Evolutionary conservation across 176 grass and related monocot genomes (phyloP).

Genomic region (Bolboschoenus planiculmis): DNA sequence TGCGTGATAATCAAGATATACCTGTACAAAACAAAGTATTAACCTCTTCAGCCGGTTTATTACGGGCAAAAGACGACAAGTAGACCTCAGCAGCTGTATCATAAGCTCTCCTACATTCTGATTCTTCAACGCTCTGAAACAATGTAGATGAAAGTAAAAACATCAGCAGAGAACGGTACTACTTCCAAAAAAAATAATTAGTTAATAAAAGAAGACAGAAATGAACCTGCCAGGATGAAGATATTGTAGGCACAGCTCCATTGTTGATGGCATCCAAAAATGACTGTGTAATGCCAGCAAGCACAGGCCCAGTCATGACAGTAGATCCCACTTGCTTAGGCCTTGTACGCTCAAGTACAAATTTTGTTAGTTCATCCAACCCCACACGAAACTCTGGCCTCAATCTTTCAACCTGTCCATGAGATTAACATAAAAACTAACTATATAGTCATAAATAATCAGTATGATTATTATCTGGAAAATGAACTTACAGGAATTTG

Average conservation of each 20-base stretch:
- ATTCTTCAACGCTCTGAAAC: conserved; percentile 71
- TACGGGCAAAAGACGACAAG: conserved; percentile 44
- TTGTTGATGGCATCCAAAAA: conserved; percentile 79
- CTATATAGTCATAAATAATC: background rate
- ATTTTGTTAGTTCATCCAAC: conserved; percentile 57
- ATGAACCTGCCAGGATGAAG: conserved; percentile 76
- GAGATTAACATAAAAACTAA: background rate
- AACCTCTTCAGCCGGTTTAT: conserved; percentile 59
- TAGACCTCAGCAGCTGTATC: conserved; percentile 58
- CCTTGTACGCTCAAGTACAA: conserved; percentile 59
- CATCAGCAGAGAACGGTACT: background rate
- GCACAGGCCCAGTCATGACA: conserved; percentile 61
- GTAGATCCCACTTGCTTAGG: conserved; percentile 64
- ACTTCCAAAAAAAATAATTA: background rate
- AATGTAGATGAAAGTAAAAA: conserved; percentile 17
- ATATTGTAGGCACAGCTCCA: conserved; percentile 68
- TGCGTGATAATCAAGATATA: background rate
- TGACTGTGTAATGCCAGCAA: conserved; percentile 54
- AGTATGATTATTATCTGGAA: background rate
- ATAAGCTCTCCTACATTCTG: conserved; percentile 58
- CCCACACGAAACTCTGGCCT: conserved; percentile 55
- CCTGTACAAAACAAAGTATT: background rate
- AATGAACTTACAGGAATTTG: conserved; percentile 51
- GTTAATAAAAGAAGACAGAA: background rate
- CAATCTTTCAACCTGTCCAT: conserved; percentile 51